These are phyloP conservation scores for Sphaerulina populicola DNA, from an alignment of 2,329 filamentous ascomycete genomes.

Conservation along the genomic window DNA sequence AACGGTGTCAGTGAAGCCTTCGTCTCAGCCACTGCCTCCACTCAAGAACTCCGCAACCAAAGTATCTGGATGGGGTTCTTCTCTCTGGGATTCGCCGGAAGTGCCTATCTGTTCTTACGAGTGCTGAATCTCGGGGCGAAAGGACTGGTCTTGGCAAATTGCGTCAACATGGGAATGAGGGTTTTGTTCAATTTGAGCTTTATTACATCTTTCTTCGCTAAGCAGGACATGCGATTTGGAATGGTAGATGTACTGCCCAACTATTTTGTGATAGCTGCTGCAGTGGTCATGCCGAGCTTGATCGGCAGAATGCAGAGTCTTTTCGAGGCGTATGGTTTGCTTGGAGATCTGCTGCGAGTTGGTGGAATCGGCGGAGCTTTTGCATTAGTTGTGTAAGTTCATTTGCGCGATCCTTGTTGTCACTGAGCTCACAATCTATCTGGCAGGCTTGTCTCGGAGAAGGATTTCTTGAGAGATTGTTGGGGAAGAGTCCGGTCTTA, in stretches of 20 bases:
- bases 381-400: slow-evolving; percentile 32
- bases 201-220: slow-evolving; percentile 55
- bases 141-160: slow-evolving; percentile 79
- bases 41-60: slow-evolving; percentile 66
- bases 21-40: slow-evolving; percentile 74
- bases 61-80: slow-evolving; percentile 78
- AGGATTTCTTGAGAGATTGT: not conserved
- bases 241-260: slow-evolving; percentile 28
- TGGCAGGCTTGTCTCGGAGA: not conserved
- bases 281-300: slow-evolving; percentile 33
- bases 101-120: slow-evolving; percentile 67
- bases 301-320: slow-evolving; percentile 29
- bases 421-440: not conserved
- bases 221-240: slow-evolving; percentile 33
- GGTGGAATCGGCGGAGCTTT: slow-evolving; percentile 34
- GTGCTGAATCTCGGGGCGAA: slow-evolving; percentile 61
- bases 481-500: not conserved
- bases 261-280: slow-evolving; percentile 31
- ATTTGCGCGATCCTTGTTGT: not conserved
- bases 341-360: slow-evolving; percentile 38
- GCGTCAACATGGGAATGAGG: slow-evolving; percentile 78
- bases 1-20: slow-evolving; percentile 92
- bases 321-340: slow-evolving; percentile 32
- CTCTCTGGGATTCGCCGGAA: slow-evolving; percentile 63
- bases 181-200: slow-evolving; percentile 74